Evolutionary conservation across 257 asterid species (phyloP).

Genomic region (Osmanthus fragrans): DNA sequence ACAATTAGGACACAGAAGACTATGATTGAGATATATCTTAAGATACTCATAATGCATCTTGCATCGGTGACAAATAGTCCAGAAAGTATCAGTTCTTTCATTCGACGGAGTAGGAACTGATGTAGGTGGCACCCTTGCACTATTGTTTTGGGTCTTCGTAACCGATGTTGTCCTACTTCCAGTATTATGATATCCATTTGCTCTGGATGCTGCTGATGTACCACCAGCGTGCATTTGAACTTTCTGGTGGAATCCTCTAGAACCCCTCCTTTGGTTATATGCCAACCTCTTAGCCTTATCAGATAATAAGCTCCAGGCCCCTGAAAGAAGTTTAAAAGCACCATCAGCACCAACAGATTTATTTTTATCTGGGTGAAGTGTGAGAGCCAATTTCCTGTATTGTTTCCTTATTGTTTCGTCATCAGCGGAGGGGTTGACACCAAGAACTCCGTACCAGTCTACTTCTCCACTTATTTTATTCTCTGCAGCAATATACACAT

Average conservation of each 20-base stretch:
- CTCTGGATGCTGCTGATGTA: constrained; percentile 47
- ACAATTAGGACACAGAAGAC: constrained; percentile 75
- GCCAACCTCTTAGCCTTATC: constrained; percentile 62
- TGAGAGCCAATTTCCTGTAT: constrained; percentile 69
- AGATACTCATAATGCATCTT: constrained; percentile 78
- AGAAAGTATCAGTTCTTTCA: constrained; percentile 60
- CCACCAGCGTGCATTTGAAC: constrained; percentile 45
- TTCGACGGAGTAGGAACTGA: constrained; percentile 39
- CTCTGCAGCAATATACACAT: constrained; percentile 66
- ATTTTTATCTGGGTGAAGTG: constrained; percentile 79
- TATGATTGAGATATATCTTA: constrained; percentile 57
- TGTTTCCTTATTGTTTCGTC: constrained; percentile 63
- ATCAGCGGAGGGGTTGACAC: constrained; percentile 62
- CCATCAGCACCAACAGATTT: constrained; percentile 66
- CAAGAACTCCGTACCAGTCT: constrained; percentile 77
- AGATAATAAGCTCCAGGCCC: constrained; percentile 73
- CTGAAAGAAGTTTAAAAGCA: constrained; percentile 70
- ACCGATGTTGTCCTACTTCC: constrained; percentile 36
- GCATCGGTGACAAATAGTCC: constrained; percentile 77
- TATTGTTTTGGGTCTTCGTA: constrained; percentile 38
- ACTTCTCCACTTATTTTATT: constrained; percentile 62
- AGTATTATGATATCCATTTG: constrained; percentile 53
- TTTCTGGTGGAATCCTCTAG: constrained; percentile 45
- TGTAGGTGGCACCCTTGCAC: constrained; percentile 29
- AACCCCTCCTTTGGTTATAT: constrained; percentile 59